These are phyloP conservation scores for Selenicereus undatus DNA, from an alignment of 148 eudicot genomes.

Conservation along the genomic window DNA sequence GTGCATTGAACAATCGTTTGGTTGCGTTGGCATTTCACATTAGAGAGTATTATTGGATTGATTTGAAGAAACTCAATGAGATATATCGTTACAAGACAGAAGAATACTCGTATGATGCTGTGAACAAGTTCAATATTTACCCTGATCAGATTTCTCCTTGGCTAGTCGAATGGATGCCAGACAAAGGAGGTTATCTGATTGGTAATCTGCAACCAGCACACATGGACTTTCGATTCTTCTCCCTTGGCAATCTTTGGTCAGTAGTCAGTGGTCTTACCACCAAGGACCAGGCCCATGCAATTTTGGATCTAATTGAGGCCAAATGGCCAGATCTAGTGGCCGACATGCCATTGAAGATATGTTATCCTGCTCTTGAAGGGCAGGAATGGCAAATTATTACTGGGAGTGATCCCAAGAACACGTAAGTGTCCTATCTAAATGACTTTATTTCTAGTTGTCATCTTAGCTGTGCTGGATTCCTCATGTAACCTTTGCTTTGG, in stretches of 20 bases:
- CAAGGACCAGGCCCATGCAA: constrained; percentile 49
- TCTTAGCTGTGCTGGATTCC: not conserved
- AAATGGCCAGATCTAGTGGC: constrained; percentile 56
- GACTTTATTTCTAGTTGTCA: not conserved
- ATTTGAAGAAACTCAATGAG: constrained; percentile 52
- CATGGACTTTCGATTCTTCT: constrained; percentile 64
- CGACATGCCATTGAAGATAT: constrained; percentile 62
- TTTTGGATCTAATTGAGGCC: constrained; percentile 57
- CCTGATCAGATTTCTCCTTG: constrained; percentile 65
- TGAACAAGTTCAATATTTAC: constrained; percentile 64
- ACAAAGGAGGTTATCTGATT: constrained; percentile 54
- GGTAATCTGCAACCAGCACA: constrained; percentile 64
- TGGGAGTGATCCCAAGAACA: constrained; percentile 62
- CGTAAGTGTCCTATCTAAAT: constrained; percentile 30
- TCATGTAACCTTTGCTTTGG: constrained; percentile 4
- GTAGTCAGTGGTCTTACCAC: constrained; percentile 54
- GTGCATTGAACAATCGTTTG: constrained; percentile 53
- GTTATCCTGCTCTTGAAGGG: constrained; percentile 64
- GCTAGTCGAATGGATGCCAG: constrained; percentile 62
- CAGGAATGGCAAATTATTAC: constrained; percentile 63
- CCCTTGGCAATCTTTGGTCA: constrained; percentile 60
- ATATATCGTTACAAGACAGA: constrained; percentile 66
- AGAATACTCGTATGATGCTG: constrained; percentile 61
- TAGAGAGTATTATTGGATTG: constrained; percentile 57
- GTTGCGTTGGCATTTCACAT: constrained; percentile 61